Evolutionary conservation across 169 alveolate genomes (phyloP).

Genomic region (Eimeria maxima): DNA sequence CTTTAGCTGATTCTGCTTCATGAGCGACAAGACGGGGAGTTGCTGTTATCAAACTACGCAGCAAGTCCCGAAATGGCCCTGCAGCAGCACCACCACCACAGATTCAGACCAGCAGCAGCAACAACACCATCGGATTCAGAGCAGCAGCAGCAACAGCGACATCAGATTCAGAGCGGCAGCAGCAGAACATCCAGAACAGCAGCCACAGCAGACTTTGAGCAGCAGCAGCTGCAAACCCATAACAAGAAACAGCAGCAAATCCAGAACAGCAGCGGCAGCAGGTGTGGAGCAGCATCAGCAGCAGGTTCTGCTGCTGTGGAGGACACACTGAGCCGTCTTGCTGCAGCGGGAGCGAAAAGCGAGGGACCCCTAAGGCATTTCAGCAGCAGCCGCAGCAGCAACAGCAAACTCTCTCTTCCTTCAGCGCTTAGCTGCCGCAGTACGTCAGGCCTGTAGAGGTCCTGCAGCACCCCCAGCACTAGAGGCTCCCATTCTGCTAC

Average conservation of each 20-base stretch:
- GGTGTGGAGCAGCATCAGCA: neutral
- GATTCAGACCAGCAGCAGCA: too few relatives aligned
- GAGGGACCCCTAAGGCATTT: slow-evolving; percentile 39
- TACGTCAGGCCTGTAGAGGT: neutral
- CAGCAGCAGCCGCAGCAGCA: slow-evolving; percentile 12
- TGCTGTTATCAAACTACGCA: neutral
- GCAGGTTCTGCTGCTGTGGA: slow-evolving; percentile 19
- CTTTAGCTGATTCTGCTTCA: neutral
- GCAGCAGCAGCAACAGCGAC: slow-evolving; percentile 60
- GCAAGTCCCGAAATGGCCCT: slow-evolving; percentile 13
- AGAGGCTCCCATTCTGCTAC: slow-evolving; percentile 38
- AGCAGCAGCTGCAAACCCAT: slow-evolving; percentile 25
- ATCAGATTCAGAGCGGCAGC: neutral
- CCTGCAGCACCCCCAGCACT: slow-evolving; percentile 42
- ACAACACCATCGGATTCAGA: too few relatives aligned
- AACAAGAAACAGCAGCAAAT: neutral
- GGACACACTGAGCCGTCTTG: neutral
- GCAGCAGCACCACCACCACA: slow-evolving; percentile 8
- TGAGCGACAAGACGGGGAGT: neutral
- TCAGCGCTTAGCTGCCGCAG: neutral
- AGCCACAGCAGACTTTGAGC: neutral
- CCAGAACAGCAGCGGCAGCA: slow-evolving; percentile 28
- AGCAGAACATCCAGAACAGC: neutral
- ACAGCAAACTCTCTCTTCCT: slow-evolving; percentile 5
- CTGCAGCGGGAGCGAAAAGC: slow-evolving; percentile 32